phyloP scores from a whole-genome alignment of 768 basidiomycete genomes.

The Leccinum rimulosum region DNA sequence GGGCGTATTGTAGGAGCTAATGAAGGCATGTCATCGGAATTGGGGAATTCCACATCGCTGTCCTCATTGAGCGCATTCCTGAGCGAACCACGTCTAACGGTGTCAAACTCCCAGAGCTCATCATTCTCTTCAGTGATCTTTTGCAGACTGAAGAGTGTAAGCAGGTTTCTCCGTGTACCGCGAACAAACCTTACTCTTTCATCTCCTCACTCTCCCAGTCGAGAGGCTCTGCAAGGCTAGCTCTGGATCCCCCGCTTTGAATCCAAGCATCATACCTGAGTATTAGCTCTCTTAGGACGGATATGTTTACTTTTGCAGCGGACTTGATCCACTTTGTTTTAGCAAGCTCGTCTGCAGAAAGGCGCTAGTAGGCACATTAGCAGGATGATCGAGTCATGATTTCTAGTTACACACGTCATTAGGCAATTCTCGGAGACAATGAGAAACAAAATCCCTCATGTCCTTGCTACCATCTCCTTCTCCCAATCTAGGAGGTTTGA shows the following conservation, averaged over 20 bases:
- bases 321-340: conserved; percentile 91
- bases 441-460: conserved; percentile 83
- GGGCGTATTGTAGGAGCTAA: conserved; percentile 50
- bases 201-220: conserved; percentile 73
- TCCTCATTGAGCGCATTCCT: conserved; percentile 22
- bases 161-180: background rate
- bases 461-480: conserved; percentile 81
- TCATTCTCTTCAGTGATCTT: conserved; percentile 27
- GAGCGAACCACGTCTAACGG: conserved; percentile 47
- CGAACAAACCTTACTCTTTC: conserved; percentile 38
- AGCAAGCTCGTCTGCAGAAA: conserved; percentile 83
- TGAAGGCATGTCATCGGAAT: conserved; percentile 13
- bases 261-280: conserved; percentile 73
- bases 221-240: conserved; percentile 70
- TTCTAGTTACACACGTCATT: conserved; percentile 53
- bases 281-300: conserved; percentile 77
- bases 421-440: conserved; percentile 80
- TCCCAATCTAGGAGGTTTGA: conserved; percentile 74
- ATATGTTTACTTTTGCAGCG: conserved; percentile 60
- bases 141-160: conserved; percentile 20
- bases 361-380: conserved; percentile 50
- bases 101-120: conserved; percentile 77
- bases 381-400: background rate
- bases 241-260: conserved; percentile 63
- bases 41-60: conserved; percentile 22